Conservation (phyloP, 225 moss, liverwort and hornwort genomes). For the Asterella californica region DNA sequence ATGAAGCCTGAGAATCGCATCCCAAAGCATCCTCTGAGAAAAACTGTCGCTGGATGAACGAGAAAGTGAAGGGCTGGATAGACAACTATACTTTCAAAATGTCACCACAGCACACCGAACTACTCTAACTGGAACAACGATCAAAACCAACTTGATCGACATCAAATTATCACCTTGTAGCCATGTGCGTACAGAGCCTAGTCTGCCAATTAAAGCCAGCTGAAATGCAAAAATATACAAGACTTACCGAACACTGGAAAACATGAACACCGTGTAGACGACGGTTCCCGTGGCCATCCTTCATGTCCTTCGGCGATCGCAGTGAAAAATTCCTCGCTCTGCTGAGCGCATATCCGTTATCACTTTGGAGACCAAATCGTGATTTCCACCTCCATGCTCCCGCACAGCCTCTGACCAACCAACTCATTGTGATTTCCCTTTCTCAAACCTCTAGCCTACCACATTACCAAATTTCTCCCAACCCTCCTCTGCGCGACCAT, state of each 20-base stretch:
- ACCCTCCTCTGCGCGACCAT: neutral
- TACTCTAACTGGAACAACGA: neutral
- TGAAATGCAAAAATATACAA: neutral
- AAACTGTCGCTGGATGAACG: neutral
- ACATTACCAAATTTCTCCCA: neutral
- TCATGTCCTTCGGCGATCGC: neutral
- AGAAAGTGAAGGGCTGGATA: neutral
- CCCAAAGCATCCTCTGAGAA: too few species aligned
- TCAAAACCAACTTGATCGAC: neutral
- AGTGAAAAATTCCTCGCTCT: neutral
- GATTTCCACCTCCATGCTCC: constrained; percentile 1
- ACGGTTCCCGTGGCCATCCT: constrained; percentile 26
- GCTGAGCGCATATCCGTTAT: neutral
- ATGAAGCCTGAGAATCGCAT: too few species aligned
- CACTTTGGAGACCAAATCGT: neutral
- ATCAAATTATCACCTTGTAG: too few species aligned
- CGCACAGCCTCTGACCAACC: constrained; percentile 14
- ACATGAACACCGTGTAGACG: constrained; percentile 73
- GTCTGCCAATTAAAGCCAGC: neutral
- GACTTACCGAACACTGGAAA: constrained; percentile 70
- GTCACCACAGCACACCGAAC: neutral
- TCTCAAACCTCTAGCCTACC: neutral
- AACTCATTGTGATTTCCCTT: constrained; percentile 4
- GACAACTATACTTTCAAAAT: neutral
- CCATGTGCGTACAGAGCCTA: neutral